Evolutionary conservation across 1,139 yeast species (phyloP), one percentile per base, ranked within the genome.

Genomic region (Scheffersomyces parashehatae): DNA sequence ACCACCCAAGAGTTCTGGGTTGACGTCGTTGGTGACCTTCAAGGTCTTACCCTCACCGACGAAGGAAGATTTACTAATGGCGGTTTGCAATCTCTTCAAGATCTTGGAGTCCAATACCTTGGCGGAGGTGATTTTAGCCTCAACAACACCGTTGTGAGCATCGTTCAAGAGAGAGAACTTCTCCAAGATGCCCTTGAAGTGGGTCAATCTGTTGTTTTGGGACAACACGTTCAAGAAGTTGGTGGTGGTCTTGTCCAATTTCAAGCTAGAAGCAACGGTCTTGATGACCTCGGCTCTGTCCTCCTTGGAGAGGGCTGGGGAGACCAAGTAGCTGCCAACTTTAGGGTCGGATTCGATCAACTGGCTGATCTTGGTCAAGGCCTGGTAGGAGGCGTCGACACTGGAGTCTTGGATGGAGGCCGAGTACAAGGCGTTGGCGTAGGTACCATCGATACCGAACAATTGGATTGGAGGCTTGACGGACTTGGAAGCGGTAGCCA

Each of bases 1-100:
- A 61, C 99, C 99, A 64, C 99, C 99, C 66, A 88, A 80, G 63
- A 93, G 88, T 53, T 88, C 96, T 53, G 96, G 89, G 76, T 88
- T 82, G 53, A 93, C 86, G 54, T 77, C 78, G 79, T 90, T 93
- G 58, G 82, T 73, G 59, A 95, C 76, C 77, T 85, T 85, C 69
- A 93, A 82, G 59, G 93, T 83, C 78, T 91, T 87, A 60, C 89
- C 93, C 47, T 77, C 73, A 55, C 96, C 96, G 50, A 91, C 96
- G 62, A 85, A 85, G 54, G 80, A 71, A 38, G 97, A 89, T 68
- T 79, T 82, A 55, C 85, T 70, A 58, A 93, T 81, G 52, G 97
- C 83, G 55, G 84, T 66, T 69, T 88, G 89, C 64, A 93, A 79
- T 75, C 89, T 89, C 67, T 73, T 78, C 66, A 93, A 77, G 59